phyloP scores from a whole-genome alignment of 2,329 filamentous ascomycete genomes.

The Ophiosphaerella herpotricha region DNA sequence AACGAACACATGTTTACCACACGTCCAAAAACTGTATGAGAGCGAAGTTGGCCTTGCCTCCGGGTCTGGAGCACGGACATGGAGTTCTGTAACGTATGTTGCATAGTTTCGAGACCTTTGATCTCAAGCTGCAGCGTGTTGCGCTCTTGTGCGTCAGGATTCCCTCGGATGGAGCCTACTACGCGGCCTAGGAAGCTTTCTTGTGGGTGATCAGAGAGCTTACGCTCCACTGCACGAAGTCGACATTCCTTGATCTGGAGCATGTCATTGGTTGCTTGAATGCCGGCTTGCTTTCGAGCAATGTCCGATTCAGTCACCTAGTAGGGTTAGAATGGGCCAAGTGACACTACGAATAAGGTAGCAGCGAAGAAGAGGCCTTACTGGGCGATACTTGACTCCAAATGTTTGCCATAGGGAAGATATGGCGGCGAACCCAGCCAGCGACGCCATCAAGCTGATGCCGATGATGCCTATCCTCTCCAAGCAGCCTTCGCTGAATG shows the following conservation, averaged over 20 bases:
- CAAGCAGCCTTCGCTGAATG: conserved; percentile 61
- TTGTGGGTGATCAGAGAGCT: conserved; percentile 55
- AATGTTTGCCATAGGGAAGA: conserved; percentile 87
- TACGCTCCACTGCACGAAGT: conserved; percentile 71
- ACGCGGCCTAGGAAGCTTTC: conserved; percentile 74
- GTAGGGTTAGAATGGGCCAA: conserved; percentile 15
- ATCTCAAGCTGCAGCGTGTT: conserved; percentile 72
- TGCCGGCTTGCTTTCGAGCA: conserved; percentile 74
- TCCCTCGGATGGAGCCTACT: conserved; percentile 71
- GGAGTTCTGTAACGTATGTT: conserved; percentile 68
- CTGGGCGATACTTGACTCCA: conserved; percentile 64
- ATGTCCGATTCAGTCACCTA: conserved; percentile 73
- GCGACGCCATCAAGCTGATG: conserved; percentile 80
- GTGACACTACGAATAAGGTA: not conserved
- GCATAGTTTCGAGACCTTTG: conserved; percentile 79
- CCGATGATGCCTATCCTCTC: conserved; percentile 80
- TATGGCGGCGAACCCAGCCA: conserved; percentile 90
- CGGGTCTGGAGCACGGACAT: conserved; percentile 67
- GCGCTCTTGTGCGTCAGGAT: conserved; percentile 58
- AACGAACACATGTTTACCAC: conserved; percentile 67
- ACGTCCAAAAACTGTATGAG: conserved; percentile 69
- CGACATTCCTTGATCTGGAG: conserved; percentile 74
- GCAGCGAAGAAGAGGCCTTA: conserved; percentile 25
- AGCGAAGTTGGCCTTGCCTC: conserved; percentile 66
- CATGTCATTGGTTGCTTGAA: conserved; percentile 81